phyloP scores from a whole-genome alignment of 768 basidiomycete species.

The Termitomyces eurrhizus region DNA sequence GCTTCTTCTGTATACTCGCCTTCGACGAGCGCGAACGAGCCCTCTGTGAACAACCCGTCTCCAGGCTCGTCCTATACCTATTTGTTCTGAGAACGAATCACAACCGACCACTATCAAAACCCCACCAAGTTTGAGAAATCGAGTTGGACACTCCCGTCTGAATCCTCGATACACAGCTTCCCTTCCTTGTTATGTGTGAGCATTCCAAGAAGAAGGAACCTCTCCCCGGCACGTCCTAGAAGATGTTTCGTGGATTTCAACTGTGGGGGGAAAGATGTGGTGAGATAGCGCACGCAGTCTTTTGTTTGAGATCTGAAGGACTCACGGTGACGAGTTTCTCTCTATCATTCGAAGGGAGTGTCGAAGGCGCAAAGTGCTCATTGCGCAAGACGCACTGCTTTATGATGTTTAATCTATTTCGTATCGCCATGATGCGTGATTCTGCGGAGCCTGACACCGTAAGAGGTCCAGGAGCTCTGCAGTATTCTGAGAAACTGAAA shows the following conservation, averaged over 20 bases:
- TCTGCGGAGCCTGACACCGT: slow-evolving; percentile 83
- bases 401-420: slow-evolving; percentile 87
- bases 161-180: slow-evolving; percentile 86
- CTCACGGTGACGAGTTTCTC: slow-evolving; percentile 84
- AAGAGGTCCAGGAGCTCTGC: slow-evolving; percentile 50
- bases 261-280: slow-evolving; percentile 43
- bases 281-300: background rate
- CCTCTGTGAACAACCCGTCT: slow-evolving; percentile 95
- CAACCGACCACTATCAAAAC: background rate
- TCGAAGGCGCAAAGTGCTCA: slow-evolving; percentile 97
- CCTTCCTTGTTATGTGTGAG: slow-evolving; percentile 88
- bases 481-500: background rate
- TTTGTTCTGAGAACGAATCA: slow-evolving; percentile 17
- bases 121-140: slow-evolving; percentile 85
- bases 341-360: slow-evolving; percentile 83
- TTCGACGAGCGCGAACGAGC: slow-evolving; percentile 91
- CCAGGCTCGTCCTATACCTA: slow-evolving; percentile 73
- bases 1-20: slow-evolving; percentile 95
- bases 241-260: slow-evolving; percentile 95
- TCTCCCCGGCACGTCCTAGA: slow-evolving; percentile 82
- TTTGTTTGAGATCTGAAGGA: background rate
- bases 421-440: slow-evolving; percentile 71
- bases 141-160: slow-evolving; percentile 85
- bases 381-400: slow-evolving; percentile 92
- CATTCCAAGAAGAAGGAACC: slow-evolving; percentile 94